Base-by-base conservation (phyloP, 2,329 filamentous ascomycete species). In the Mycosphaerelloides madeirae region DNA sequence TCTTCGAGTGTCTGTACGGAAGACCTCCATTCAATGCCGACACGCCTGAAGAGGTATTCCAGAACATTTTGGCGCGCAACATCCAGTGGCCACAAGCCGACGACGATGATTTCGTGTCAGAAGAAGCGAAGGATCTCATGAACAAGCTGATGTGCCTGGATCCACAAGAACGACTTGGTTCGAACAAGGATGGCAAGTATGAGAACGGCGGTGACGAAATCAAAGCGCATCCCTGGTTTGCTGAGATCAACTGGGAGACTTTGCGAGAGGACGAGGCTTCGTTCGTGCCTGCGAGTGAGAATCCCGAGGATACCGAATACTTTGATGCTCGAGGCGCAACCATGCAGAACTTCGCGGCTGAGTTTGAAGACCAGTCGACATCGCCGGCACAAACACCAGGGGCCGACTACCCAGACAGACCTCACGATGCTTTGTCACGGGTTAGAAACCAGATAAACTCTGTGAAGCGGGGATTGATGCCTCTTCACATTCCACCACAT, bases 271-370 rank as follows among this genome's bases (percentile, higher is more conserved):
- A 97, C 53, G 90, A 96, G 61, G 89, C 94, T 3, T 88, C 95
- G 47, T 98, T 98, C 63, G 85, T 98, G 9, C 93, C 93, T 0
- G 85, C 87, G 31, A 84, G 86, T 1, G 88, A 95, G 60, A 91
- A 98, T 56, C 90, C 88, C 0, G 93, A 98, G 65, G 91, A 98
- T 61, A 98, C 93, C 0, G 94, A 98, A 62, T 98, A 98, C 62
- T 98, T 98, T 57, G 93, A 98, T 68, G 71, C 87, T 16, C 80
- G 93, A 54, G 93, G 93, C 20, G 93, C 93, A 13, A 94, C 89
- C 1, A 76, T 97, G 54, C 87, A 95, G 59, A 86, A 87, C 3
- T 98, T 98, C 65, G 83, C 85, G 1, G 89, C 95, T 52, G 93
- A 98, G 64, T 84, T 96, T 59, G 91, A 97, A 63, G 93, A 97